A percentile compares a stretch with the other conserved stretches of the same genome.
Conservation (phyloP, 2,329 filamentous ascomycete species). For the Eutypa lata region DNA sequence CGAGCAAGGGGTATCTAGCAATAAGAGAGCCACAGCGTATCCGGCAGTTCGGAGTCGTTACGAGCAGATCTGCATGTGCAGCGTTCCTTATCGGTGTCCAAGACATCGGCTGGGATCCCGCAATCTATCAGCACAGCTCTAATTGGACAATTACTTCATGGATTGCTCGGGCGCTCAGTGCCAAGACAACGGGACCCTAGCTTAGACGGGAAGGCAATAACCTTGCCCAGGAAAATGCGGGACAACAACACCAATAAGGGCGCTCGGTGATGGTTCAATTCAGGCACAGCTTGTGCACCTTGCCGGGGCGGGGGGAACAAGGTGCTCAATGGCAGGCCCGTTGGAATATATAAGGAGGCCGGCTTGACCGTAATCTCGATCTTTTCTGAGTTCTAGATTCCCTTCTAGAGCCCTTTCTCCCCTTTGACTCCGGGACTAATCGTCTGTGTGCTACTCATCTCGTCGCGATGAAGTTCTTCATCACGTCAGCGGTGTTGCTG, state of each 20-base stretch:
- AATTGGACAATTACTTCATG: neutral
- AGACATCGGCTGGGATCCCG: neutral
- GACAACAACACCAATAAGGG: neutral
- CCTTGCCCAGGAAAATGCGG: neutral
- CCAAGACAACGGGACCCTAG: neutral
- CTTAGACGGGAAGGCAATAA: neutral
- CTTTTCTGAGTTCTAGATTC: neutral
- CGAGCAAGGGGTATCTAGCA: too few species aligned
- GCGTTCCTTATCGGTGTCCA: neutral
- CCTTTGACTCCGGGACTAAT: neutral
- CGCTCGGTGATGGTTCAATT: neutral
- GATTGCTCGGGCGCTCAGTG: neutral
- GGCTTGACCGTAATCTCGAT: neutral
- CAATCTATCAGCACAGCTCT: neutral
- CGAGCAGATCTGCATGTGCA: neutral
- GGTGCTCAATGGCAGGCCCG: neutral
- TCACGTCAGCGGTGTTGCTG: constrained; percentile 7
- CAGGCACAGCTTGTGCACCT: neutral
- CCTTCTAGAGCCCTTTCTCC: neutral
- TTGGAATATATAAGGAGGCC: neutral
- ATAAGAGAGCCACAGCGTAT: too few species aligned
- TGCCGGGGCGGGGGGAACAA: too few species aligned
- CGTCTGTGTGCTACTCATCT: neutral
- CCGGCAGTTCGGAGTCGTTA: neutral
- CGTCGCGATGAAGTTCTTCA: constrained; percentile 14